Conservation (phyloP, 169 alveolate genomes). For the Eimeria praecox region DNA sequence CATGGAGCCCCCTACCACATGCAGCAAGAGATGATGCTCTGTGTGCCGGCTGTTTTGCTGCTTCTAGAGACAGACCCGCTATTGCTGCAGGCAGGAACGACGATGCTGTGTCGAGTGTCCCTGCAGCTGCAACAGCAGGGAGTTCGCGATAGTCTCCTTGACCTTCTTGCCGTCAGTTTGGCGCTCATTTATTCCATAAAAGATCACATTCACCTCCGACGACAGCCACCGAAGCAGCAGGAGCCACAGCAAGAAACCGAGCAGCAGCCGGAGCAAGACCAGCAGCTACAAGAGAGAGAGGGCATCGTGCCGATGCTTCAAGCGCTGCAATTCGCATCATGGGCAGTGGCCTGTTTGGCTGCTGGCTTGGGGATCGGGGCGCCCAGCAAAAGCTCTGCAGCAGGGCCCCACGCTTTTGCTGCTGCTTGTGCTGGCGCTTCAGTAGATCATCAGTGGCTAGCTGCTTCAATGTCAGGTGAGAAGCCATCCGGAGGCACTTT, state of each 20-base stretch:
- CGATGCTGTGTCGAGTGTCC: slow-evolving; percentile 68
- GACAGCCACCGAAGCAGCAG: background rate
- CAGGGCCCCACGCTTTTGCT: background rate
- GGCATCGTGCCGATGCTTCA: slow-evolving; percentile 68
- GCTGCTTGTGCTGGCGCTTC: background rate
- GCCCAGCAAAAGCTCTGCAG: background rate
- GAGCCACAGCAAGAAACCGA: background rate
- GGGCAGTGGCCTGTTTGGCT: slow-evolving; percentile 73
- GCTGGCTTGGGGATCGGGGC: slow-evolving; percentile 44
- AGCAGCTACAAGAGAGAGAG: background rate
- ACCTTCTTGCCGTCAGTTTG: slow-evolving; percentile 66
- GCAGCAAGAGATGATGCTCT: slow-evolving; percentile 68
- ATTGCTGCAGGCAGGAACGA: slow-evolving; percentile 62
- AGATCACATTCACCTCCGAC: slow-evolving; percentile 30
- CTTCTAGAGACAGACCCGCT: slow-evolving; percentile 73
- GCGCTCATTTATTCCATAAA: slow-evolving; percentile 72
- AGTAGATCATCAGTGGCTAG: background rate
- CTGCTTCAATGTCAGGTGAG: background rate
- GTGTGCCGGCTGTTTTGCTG: slow-evolving; percentile 71
- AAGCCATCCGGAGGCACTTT: background rate
- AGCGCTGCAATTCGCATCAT: slow-evolving; percentile 69
- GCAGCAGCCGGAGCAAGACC: background rate
- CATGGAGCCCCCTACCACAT: slow-evolving; percentile 48
- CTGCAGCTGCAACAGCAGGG: slow-evolving; percentile 68
- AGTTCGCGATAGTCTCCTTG: slow-evolving; percentile 65